Conservation (phyloP, 106 monocot genomes). For the Dactylorhiza incarnata region DNA sequence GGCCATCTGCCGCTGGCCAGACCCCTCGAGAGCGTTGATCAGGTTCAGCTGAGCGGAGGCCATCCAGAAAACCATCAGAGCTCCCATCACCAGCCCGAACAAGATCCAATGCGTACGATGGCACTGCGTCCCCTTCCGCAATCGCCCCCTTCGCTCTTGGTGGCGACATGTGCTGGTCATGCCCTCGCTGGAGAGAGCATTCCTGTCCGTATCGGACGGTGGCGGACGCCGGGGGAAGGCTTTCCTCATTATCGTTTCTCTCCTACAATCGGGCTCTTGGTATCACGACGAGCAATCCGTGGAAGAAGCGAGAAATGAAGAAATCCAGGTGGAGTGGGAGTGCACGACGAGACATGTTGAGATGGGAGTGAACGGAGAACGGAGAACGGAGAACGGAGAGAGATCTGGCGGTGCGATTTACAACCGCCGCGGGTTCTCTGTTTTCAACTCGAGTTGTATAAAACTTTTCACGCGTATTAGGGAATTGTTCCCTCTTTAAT, state of each 20-base stretch:
- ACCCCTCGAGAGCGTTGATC: neutral
- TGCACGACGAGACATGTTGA: too few relatives aligned
- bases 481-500: too few relatives aligned
- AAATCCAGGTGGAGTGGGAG: too few relatives aligned
- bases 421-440: too few relatives aligned
- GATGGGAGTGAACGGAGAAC: too few relatives aligned
- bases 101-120: conserved; percentile 8
- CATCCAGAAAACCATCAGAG: conserved; percentile 12
- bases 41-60: conserved; percentile 17
- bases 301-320: too few relatives aligned
- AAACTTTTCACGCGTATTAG: too few relatives aligned
- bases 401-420: too few relatives aligned
- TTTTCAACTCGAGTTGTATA: too few relatives aligned
- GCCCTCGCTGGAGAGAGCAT: neutral
- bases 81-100: conserved; percentile 11
- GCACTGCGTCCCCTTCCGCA: conserved; percentile 9
- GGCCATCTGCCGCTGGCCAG: neutral
- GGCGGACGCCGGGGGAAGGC: conserved; percentile 6
- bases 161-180: neutral
- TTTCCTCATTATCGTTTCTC: conserved; percentile 6
- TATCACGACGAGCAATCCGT: too few relatives aligned
- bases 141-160: conserved; percentile 6
- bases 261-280: neutral
- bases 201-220: neutral
- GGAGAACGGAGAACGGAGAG: too few relatives aligned